phyloP scores from a whole-genome alignment of 2,329 filamentous ascomycete species.

The Coniella lustricola region DNA sequence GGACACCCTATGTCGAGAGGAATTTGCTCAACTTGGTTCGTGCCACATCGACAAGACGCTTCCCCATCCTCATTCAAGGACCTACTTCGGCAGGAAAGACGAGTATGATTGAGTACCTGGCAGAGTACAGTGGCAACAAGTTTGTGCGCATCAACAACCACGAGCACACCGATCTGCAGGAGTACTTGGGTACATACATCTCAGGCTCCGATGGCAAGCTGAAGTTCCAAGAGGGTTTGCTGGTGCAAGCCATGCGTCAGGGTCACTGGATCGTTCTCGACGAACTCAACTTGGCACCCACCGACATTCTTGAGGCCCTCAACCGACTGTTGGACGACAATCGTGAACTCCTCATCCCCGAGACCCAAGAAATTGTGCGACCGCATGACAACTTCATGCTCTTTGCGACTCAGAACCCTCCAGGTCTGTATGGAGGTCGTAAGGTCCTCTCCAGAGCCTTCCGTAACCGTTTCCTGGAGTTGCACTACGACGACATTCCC shows the following conservation, averaged over 20 bases:
- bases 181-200: constrained; percentile 92
- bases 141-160: constrained; percentile 99
- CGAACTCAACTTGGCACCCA: constrained; percentile 92
- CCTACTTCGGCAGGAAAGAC: constrained; percentile 97
- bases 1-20: constrained; percentile 88
- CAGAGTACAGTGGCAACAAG: constrained; percentile 92
- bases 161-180: constrained; percentile 95
- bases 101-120: constrained; percentile 98
- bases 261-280: constrained; percentile 98
- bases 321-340: constrained; percentile 97
- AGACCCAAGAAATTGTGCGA: constrained; percentile 88
- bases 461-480: constrained; percentile 89
- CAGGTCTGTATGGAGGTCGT: constrained; percentile 88
- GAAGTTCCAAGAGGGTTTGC: constrained; percentile 83
- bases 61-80: constrained; percentile 91
- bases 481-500: constrained; percentile 97
- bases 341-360: constrained; percentile 86
- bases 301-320: constrained; percentile 90
- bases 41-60: constrained; percentile 83
- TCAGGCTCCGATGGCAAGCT: constrained; percentile 80
- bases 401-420: constrained; percentile 95
- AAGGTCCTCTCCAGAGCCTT: constrained; percentile 93
- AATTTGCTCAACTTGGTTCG: constrained; percentile 93
- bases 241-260: constrained; percentile 86
- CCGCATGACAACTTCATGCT: constrained; percentile 96